Evolutionary conservation across 257 asterid genomes (phyloP), one percentile per base, ranked within the genome.

Genomic region (Echium plantagineum): DNA sequence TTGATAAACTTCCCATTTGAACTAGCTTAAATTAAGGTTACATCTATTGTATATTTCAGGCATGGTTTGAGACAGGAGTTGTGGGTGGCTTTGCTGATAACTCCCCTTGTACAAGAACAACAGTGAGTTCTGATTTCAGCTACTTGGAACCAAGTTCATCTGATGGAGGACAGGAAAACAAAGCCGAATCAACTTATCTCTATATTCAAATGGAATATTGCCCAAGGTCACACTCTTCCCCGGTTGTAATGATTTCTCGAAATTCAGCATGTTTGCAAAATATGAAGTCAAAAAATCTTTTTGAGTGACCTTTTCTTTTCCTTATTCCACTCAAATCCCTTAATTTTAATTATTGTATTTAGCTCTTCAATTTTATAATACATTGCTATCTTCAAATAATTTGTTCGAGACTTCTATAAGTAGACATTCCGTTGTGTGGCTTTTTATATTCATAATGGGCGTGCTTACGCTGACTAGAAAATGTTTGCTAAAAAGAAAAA

Each of bases 161-260:
- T 3, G 90, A 88, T 66, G 72, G 61, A 70, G 83, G 81, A 52
- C 75, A 67, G 51, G 94, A 74, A 72, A 82, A 77, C 65, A 80
- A 77, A 76, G 79, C 78, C 18, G 94, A 85, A 70, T 79, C 96
- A 30, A 85, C 96, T 63, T 88, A 82, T 71, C 88, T 91, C 75
- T 88, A 85, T 68, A 91, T 91, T 76, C 98, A 91, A 80, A 91
- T 91, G 98, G 96, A 91, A 68, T 91, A 84, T 74, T 91, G 98
- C 77, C 98, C 98, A 64, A 85, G 95, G 98, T 91, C 69, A 64
- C 20, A 64, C 60, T 62, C 63, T 63, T 28, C 60, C 63, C 28
- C 28, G 61, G 22, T 30, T 66, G 28, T 46, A 28, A 9, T 38
- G n/a, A 51, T 56, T 66, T 21, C 17, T 65, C 63, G 21, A 21